Conservation (phyloP, 2,329 filamentous ascomycete species). For the Nemania abortiva region DNA sequence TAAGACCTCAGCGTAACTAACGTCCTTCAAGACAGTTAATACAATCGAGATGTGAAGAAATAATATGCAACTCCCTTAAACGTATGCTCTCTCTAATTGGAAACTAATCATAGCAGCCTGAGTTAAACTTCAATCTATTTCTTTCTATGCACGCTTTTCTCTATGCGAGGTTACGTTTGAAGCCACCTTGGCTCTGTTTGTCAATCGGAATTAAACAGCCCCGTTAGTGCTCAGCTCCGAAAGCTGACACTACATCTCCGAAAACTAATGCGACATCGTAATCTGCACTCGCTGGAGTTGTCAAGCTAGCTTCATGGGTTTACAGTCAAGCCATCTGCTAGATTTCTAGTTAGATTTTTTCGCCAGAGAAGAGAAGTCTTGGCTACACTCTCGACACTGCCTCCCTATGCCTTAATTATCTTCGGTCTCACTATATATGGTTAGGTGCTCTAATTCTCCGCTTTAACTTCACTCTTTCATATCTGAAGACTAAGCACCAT, state of each 20-base stretch:
- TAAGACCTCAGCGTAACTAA: too few relatives aligned
- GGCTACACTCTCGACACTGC: background rate
- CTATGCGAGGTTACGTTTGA: too few relatives aligned
- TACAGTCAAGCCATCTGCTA: background rate
- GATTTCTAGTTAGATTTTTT: background rate
- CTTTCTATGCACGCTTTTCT: too few relatives aligned
- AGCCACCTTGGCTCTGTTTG: too few relatives aligned
- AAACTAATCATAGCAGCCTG: too few relatives aligned
- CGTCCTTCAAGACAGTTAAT: too few relatives aligned
- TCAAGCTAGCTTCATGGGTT: constrained; percentile 7
- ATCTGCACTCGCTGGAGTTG: constrained; percentile 12
- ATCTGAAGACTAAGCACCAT: constrained; percentile 7
- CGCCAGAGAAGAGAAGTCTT: background rate
- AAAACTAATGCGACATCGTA: constrained; percentile 4
- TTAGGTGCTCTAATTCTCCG: background rate
- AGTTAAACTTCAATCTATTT: too few relatives aligned
- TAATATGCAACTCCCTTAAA: too few relatives aligned
- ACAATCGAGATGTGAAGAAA: too few relatives aligned
- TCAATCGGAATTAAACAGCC: constrained; percentile 7
- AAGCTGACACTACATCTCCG: constrained; percentile 20
- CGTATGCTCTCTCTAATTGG: too few relatives aligned
- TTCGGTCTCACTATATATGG: too few relatives aligned
- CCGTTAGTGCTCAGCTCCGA: constrained; percentile 4
- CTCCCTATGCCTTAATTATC: background rate
- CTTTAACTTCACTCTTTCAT: background rate